A percentile compares a stretch with the other conserved stretches of the same genome.
Evolutionary conservation across 345 rosid genomes (phyloP).

Genomic region (Pugionium cornutum): DNA sequence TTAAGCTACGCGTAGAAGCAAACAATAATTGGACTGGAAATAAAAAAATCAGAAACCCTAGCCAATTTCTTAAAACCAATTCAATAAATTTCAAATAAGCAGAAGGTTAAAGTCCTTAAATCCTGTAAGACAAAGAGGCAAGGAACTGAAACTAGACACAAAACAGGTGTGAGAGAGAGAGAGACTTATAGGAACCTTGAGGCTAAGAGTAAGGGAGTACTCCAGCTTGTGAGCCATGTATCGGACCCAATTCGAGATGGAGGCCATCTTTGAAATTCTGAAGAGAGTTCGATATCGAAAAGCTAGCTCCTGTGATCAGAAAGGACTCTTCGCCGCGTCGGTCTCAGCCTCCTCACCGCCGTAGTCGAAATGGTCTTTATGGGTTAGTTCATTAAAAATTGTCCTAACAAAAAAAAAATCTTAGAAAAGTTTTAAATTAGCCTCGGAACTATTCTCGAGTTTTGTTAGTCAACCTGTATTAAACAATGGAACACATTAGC

Average conservation of each 20-base stretch:
- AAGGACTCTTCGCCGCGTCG: conserved; percentile 25
- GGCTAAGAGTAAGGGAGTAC: conserved; percentile 61
- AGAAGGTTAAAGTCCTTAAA: not conserved
- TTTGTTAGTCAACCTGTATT: not conserved
- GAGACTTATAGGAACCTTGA: conserved; percentile 54
- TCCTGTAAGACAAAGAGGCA: not conserved
- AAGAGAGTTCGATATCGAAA: conserved; percentile 10
- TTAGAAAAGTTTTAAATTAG: not conserved
- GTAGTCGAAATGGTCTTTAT: conserved; percentile 22
- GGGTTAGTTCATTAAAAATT: conserved; percentile 22
- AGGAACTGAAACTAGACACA: not conserved
- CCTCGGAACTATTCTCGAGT: conserved; percentile 2
- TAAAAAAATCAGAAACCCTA: conserved; percentile 12
- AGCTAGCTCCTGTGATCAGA: conserved; percentile 1
- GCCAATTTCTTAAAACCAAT: conserved; percentile 16
- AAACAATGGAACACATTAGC: not conserved
- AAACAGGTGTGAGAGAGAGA: conserved; percentile 1
- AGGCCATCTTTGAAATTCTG: conserved; percentile 51
- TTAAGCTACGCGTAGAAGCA: not conserved
- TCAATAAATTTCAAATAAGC: not conserved
- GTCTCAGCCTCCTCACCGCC: conserved; percentile 39
- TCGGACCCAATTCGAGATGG: conserved; percentile 68
- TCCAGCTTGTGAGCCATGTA: conserved; percentile 72
- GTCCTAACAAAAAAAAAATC: not conserved
- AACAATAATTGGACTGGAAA: conserved; percentile 1